Base-by-base conservation (phyloP, 305 asterid genomes). In the Andrographis paniculata region DNA sequence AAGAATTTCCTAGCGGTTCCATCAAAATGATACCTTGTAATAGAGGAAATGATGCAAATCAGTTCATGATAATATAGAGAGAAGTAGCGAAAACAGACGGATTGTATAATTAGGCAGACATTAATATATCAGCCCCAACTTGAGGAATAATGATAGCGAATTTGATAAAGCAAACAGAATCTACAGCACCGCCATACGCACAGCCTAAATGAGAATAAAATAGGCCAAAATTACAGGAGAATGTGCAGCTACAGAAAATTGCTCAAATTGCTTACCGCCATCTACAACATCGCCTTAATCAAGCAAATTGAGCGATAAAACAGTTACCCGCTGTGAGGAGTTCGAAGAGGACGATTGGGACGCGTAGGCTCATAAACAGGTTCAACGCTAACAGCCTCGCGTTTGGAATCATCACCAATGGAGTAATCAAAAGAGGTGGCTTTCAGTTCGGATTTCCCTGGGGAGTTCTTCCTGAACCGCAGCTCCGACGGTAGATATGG, bases 301-400 rank as follows among this genome's bases (percentile, higher is more conserved):
- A 1, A 33, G 38, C 0, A 13, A 33, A 33, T n/a, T n/a, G 38
- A 15, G 9, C 20, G 9, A 40, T 6, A 21, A 17, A 17, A 21
- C 5, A 56, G 17, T 61, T 63, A 91, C 99, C 99, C 99, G 82
- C 96, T 86, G 73, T 91, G 96, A 66, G 96, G 96, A 17, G 99
- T 86, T 51, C 93, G 73, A 38, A 74, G 82, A 48, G 81, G 80
- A 50, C 99, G 96, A 69, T 77, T 69, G 33, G 71, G 41, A 56
- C 84, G 84, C 8, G 96, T 91, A 14, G 85, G 82, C 50, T 58
- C 61, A 65, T 83, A 91, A 58, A 67, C 51, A 20, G 98, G 95
- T 14, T 73, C 66, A 14, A 58, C 48, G 20, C 9, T 58, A 46
- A 33, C 61, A 52, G 20, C 53, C 33, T 52, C 52, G 13, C 24